These are phyloP conservation scores for Tetrapisispora arboricola DNA, from an alignment of 805 yeast species.

Conservation along the genomic window DNA sequence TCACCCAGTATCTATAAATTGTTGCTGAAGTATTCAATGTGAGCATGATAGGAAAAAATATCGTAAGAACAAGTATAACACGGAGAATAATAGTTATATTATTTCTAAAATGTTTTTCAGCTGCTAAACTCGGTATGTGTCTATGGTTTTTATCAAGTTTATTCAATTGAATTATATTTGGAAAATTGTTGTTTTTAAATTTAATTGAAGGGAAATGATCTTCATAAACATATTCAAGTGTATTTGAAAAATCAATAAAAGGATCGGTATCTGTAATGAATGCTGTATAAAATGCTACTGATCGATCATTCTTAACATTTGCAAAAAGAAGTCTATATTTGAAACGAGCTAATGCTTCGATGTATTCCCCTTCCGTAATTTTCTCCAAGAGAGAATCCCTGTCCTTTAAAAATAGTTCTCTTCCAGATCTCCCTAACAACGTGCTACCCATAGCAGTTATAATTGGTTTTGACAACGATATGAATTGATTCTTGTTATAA, in stretches of 20 bases:
- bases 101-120: neutral
- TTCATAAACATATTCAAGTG: conserved; percentile 38
- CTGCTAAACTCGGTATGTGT: neutral
- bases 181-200: conserved; percentile 12
- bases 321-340: conserved; percentile 52
- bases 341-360: conserved; percentile 48
- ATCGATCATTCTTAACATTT: conserved; percentile 70
- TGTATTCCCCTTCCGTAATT: conserved; percentile 33
- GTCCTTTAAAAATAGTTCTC: conserved; percentile 55
- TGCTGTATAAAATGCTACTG: conserved; percentile 81
- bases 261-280: conserved; percentile 68
- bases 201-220: conserved; percentile 27
- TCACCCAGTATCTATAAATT: conserved; percentile 22
- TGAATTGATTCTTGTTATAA: conserved; percentile 30
- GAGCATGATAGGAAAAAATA: conserved; percentile 21
- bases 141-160: conserved; percentile 7
- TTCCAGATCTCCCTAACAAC: conserved; percentile 58
- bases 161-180: conserved; percentile 22
- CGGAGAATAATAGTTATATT: neutral
- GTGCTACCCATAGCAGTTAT: conserved; percentile 46
- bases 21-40: conserved; percentile 22
- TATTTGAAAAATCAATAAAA: conserved; percentile 47
- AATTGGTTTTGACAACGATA: conserved; percentile 18
- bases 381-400: conserved; percentile 35
- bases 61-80: conserved; percentile 1